Percentiles rank a stretch among this genome's conserved stretches.
Evolutionary conservation across 1,284 basidiomycete species (phyloP).

Genomic region (Pseudozyma hubeiensis): DNA sequence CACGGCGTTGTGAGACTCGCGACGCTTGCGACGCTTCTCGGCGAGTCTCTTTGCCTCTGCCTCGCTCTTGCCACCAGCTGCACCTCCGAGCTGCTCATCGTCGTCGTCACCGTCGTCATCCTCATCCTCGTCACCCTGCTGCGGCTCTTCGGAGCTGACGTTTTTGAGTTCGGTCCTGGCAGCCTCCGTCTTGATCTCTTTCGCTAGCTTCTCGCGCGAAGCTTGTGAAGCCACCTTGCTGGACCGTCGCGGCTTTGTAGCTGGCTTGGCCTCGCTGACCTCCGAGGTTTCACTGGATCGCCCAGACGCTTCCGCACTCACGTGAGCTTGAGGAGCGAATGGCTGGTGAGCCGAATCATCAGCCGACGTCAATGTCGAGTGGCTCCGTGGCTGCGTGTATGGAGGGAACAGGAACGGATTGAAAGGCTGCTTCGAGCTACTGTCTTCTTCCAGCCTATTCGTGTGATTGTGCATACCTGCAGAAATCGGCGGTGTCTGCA

Average conservation of each 20-base stretch:
- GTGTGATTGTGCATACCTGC: slow-evolving; percentile 4
- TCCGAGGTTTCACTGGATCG: slow-evolving; percentile 36
- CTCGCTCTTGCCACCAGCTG: slow-evolving; percentile 35
- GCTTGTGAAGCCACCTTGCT: slow-evolving; percentile 35
- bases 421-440: slow-evolving; percentile 25
- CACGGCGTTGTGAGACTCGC: slow-evolving; percentile 90
- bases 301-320: background rate
- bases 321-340: background rate
- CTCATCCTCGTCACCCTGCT: slow-evolving; percentile 39
- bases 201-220: slow-evolving; percentile 19
- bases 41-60: slow-evolving; percentile 51
- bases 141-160: slow-evolving; percentile 22
- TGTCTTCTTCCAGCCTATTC: slow-evolving; percentile 15
- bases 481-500: slow-evolving; percentile 41
- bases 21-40: slow-evolving; percentile 80
- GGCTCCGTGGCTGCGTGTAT: slow-evolving; percentile 29
- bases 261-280: slow-evolving; percentile 17
- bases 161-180: slow-evolving; percentile 16
- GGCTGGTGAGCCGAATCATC: slow-evolving; percentile 4
- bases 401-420: slow-evolving; percentile 51
- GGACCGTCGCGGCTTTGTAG: slow-evolving; percentile 22
- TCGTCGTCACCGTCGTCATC: slow-evolving; percentile 45
- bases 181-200: slow-evolving; percentile 27
- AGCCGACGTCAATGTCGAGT: slow-evolving; percentile 4
- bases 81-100: slow-evolving; percentile 20